Conservation (phyloP, 495 filamentous ascomycete species). For the Penicillium antarcticum region DNA sequence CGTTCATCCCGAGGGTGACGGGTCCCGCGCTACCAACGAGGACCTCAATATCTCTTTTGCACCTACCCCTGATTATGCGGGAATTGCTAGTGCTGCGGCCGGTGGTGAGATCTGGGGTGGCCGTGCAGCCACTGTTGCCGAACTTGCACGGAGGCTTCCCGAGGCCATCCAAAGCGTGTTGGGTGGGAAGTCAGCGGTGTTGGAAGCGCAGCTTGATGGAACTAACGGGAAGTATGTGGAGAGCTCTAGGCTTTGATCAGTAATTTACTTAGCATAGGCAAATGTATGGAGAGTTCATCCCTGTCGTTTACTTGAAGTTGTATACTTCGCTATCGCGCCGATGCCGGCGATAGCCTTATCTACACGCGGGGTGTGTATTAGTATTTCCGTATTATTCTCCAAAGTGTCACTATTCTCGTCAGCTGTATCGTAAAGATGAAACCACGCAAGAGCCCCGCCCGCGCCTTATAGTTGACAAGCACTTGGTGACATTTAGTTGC, state of each 20-base stretch:
- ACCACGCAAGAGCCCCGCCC: conserved; percentile 6
- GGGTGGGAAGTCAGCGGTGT: conserved; percentile 63
- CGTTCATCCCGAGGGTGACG: conserved; percentile 79
- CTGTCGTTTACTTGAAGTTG: too few species aligned
- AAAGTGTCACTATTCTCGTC: too few species aligned
- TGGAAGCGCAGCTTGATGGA: conserved; percentile 54
- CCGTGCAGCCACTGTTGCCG: conserved; percentile 57
- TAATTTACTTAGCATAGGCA: too few species aligned
- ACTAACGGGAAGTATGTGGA: conserved; percentile 39
- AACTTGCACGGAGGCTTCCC: conserved; percentile 58
- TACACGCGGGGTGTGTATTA: conserved; percentile 23
- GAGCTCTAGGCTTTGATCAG: neutral
- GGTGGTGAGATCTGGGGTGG: conserved; percentile 75
- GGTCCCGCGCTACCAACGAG: conserved; percentile 72
- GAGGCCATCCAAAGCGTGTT: conserved; percentile 67
- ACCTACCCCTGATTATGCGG: conserved; percentile 83
- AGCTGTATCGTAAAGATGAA: too few species aligned
- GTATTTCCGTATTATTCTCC: conserved; percentile 7
- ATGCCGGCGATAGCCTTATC: conserved; percentile 45
- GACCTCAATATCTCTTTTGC: conserved; percentile 89
- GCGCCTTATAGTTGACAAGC: conserved; percentile 11
- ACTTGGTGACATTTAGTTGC: too few species aligned
- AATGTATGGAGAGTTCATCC: too few species aligned
- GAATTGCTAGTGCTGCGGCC: conserved; percentile 86
- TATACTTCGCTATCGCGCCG: conserved; percentile 21